Conservation (phyloP, 768 basidiomycete species). For the Coprinopsis sp. region DNA sequence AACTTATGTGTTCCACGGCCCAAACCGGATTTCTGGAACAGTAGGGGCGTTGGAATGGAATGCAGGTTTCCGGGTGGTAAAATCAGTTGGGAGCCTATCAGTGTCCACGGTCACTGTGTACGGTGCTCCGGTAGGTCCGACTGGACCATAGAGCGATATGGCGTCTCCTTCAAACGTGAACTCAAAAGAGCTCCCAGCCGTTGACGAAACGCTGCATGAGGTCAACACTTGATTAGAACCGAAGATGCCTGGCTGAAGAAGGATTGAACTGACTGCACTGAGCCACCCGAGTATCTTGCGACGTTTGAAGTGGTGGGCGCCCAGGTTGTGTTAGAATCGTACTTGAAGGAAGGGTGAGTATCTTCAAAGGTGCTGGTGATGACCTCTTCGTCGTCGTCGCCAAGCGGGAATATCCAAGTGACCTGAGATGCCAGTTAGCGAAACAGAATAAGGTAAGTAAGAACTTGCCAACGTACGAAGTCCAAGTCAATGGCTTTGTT, state of each 20-base stretch:
- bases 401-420: slow-evolving; percentile 29
- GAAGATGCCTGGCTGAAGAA: not conserved
- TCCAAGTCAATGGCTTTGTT: slow-evolving; percentile 40
- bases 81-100: slow-evolving; percentile 12
- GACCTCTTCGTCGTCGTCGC: slow-evolving; percentile 19
- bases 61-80: slow-evolving; percentile 16
- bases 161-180: slow-evolving; percentile 28
- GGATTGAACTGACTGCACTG: slow-evolving; percentile 35
- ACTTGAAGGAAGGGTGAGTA: slow-evolving; percentile 31
- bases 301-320: slow-evolving; percentile 22
- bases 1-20: slow-evolving; percentile 24
- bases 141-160: slow-evolving; percentile 36
- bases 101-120: slow-evolving; percentile 29
- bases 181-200: slow-evolving; percentile 16
- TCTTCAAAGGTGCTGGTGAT: slow-evolving; percentile 29
- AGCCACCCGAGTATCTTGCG: slow-evolving; percentile 41
- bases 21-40: slow-evolving; percentile 27
- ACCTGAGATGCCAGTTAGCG: too few relatives aligned
- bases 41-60: slow-evolving; percentile 23
- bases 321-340: slow-evolving; percentile 31
- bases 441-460: not conserved
- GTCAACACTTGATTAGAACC: not conserved
- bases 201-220: slow-evolving; percentile 13
- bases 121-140: slow-evolving; percentile 26
- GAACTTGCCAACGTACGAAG: slow-evolving; percentile 30